A percentile compares a stretch with the other conserved stretches of the same genome.
phyloP scores from a whole-genome alignment of 352 stramenopile species.

The Plasmopara viticola region DNA sequence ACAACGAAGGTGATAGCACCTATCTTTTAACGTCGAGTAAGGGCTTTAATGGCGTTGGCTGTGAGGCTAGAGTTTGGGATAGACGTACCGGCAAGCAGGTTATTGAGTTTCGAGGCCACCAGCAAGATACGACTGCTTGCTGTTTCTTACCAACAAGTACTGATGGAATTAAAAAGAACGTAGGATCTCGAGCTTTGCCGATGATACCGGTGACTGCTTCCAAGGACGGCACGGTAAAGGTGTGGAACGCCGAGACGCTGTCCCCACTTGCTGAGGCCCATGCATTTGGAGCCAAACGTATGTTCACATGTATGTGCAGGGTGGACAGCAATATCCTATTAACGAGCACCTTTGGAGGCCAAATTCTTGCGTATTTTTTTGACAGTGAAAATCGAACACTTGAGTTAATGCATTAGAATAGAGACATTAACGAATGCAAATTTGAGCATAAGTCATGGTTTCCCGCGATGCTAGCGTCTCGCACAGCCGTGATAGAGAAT shows the following conservation, averaged over 20 bases:
- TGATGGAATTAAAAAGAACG: constrained; percentile 9
- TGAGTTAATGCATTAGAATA: constrained; percentile 8
- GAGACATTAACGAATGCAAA: constrained; percentile 1
- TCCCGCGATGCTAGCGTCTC: not conserved
- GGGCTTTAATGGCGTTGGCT: constrained; percentile 77
- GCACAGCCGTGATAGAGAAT: too few relatives aligned
- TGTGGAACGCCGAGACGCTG: constrained; percentile 44
- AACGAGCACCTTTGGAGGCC: constrained; percentile 49
- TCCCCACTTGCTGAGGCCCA: constrained; percentile 37
- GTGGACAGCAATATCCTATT: constrained; percentile 32
- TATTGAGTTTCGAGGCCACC: constrained; percentile 49
- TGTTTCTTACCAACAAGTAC: constrained; percentile 39
- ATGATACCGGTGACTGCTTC: constrained; percentile 56
- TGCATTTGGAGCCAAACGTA: constrained; percentile 32
- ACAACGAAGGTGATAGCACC: constrained; percentile 24
- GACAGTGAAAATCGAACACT: constrained; percentile 19
- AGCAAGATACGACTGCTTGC: constrained; percentile 72
- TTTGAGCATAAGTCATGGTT: not conserved
- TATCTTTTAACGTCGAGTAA: constrained; percentile 83
- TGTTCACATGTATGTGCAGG: constrained; percentile 62
- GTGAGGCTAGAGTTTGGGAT: constrained; percentile 76
- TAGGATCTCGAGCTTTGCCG: constrained; percentile 4
- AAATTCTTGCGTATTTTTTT: constrained; percentile 41
- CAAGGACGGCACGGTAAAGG: constrained; percentile 71
- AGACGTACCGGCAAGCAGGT: constrained; percentile 57